These are phyloP conservation scores for Halocafeteria seosinensis DNA, from an alignment of 108 stramenopile species.

Conservation along the genomic window DNA sequence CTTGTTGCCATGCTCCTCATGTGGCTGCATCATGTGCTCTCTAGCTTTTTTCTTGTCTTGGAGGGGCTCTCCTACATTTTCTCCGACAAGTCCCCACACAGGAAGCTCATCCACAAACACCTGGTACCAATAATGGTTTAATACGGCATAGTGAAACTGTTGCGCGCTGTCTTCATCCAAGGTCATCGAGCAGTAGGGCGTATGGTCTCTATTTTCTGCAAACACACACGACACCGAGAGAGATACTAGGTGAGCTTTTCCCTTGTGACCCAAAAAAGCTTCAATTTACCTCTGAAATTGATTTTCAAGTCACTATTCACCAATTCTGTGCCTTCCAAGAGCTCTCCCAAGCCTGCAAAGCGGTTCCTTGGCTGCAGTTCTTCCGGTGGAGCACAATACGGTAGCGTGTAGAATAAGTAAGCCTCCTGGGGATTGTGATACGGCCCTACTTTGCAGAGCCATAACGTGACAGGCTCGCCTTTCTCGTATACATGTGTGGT, in stretches of 20 bases:
- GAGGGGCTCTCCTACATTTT: conserved; percentile 43
- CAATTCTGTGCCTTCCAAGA: conserved; percentile 39
- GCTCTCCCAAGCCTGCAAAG: conserved; percentile 29
- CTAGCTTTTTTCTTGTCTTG: not conserved
- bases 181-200: conserved; percentile 49
- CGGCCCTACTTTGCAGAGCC: conserved; percentile 94
- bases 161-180: conserved; percentile 33
- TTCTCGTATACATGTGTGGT: no score
- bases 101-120: conserved; percentile 91
- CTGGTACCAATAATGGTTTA: conserved; percentile 83
- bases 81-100: conserved; percentile 89
- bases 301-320: conserved; percentile 59
- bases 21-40: conserved; percentile 38
- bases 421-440: conserved; percentile 96
- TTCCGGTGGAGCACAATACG: conserved; percentile 82
- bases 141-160: conserved; percentile 50
- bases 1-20: conserved; percentile 35
- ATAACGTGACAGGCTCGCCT: conserved; percentile 67
- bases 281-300: conserved; percentile 42
- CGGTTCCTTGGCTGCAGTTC: conserved; percentile 49
- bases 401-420: conserved; percentile 84
- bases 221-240: conserved; percentile 31
- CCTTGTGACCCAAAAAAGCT: not conserved
- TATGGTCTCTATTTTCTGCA: conserved; percentile 22
- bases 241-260: not conserved